phyloP scores from a whole-genome alignment of 2,329 filamentous ascomycete species.

The Xylariaceae sp. region DNA sequence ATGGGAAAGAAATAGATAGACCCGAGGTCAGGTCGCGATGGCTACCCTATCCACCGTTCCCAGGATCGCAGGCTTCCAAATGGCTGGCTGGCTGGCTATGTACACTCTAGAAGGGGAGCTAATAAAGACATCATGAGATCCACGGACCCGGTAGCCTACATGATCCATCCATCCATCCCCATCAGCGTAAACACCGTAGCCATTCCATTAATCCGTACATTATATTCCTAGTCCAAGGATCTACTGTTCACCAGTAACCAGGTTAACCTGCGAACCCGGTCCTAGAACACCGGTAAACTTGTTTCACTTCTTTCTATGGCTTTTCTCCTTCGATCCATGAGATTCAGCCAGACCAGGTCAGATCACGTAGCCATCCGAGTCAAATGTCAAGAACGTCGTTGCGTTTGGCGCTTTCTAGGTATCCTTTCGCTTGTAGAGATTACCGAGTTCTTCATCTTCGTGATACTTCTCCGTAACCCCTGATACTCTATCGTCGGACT shows the following conservation, averaged over 20 bases:
- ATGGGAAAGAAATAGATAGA: too few relatives aligned
- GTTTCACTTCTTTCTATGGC: constrained; percentile 11
- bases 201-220: constrained; percentile 13
- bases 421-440: background rate
- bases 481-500: background rate
- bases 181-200: constrained; percentile 14
- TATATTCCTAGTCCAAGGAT: too few relatives aligned
- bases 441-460: background rate
- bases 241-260: too few relatives aligned
- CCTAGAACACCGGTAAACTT: constrained; percentile 28
- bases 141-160: constrained; percentile 24
- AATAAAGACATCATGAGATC: constrained; percentile 23
- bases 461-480: background rate
- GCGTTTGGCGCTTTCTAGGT: constrained; percentile 15
- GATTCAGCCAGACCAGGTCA: constrained; percentile 24
- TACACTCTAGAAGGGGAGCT: background rate
- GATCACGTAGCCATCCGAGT: constrained; percentile 22
- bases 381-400: constrained; percentile 22
- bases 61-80: too few relatives aligned
- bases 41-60: too few relatives aligned
- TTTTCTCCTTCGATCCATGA: constrained; percentile 25
- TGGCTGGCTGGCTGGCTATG: background rate
- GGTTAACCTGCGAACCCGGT: background rate
- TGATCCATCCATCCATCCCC: background rate
- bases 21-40: too few relatives aligned